Percentiles rank a stretch among this genome's conserved stretches.
phyloP scores from a whole-genome alignment of 2,329 filamentous ascomycete genomes.

The Penicillium sp. region DNA sequence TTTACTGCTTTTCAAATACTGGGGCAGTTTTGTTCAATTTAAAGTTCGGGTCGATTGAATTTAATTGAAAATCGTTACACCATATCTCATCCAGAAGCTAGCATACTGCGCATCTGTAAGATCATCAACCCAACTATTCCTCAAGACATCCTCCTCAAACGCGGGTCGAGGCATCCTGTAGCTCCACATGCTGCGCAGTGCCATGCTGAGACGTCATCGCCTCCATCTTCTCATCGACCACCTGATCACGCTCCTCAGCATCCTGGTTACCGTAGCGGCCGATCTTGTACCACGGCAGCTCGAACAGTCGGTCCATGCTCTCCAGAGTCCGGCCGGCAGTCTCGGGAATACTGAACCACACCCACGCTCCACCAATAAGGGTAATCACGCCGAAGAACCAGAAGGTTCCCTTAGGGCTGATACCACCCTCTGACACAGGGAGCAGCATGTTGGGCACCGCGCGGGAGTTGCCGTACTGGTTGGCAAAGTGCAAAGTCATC shows the following conservation, averaged over 20 bases:
- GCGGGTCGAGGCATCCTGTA: slow-evolving; percentile 10
- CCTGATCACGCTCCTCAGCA: slow-evolving; percentile 31
- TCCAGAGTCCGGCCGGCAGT: slow-evolving; percentile 59
- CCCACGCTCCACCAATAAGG: slow-evolving; percentile 67
- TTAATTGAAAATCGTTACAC: neutral
- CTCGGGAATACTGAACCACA: slow-evolving; percentile 72
- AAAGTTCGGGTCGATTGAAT: neutral
- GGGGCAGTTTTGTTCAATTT: neutral
- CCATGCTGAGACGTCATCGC: slow-evolving; percentile 16
- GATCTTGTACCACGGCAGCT: slow-evolving; percentile 73
- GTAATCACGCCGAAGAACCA: slow-evolving; percentile 74
- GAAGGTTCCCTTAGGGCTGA: slow-evolving; percentile 68
- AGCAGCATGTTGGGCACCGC: slow-evolving; percentile 76
- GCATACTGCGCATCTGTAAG: neutral
- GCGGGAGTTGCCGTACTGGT: slow-evolving; percentile 75
- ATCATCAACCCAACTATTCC: neutral
- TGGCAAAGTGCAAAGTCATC: slow-evolving; percentile 78
- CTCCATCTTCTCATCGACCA: slow-evolving; percentile 28
- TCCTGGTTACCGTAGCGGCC: slow-evolving; percentile 49
- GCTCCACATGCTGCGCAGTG: slow-evolving; percentile 21
- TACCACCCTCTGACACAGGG: slow-evolving; percentile 33
- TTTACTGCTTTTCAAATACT: neutral
- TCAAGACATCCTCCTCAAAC: slow-evolving; percentile 1
- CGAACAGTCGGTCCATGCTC: slow-evolving; percentile 72
- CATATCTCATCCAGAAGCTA: slow-evolving; percentile 1